A percentile compares a stretch with the other conserved stretches of the same genome.
Conservation (phyloP, 2,329 filamentous ascomycete genomes). For the Aspergillus sp. region DNA sequence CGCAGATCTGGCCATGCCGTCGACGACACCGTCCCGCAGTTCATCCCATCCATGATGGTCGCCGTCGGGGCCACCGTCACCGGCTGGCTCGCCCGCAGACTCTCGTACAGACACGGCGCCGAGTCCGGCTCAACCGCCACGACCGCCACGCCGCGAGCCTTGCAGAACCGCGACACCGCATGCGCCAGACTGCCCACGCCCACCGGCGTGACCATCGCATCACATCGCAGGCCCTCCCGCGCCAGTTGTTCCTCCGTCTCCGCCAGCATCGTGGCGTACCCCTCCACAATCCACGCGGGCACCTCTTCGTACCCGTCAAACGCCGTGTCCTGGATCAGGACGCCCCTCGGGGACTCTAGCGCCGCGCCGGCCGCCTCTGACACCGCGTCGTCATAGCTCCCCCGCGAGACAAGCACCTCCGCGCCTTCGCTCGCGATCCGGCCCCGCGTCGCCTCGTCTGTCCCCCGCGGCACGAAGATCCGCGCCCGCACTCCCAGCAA, state of each 20-base stretch:
- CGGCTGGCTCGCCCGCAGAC: conserved; percentile 47
- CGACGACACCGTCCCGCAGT: conserved; percentile 66
- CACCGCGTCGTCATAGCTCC: conserved; percentile 65
- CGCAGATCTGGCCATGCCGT: conserved; percentile 63
- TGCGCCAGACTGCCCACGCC: conserved; percentile 73
- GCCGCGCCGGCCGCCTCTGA: conserved; percentile 45
- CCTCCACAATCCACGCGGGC: conserved; percentile 72
- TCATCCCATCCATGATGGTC: conserved; percentile 73
- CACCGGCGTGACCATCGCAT: conserved; percentile 61
- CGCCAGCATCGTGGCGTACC: conserved; percentile 69
- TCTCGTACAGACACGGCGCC: conserved; percentile 53
- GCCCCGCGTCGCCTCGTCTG: conserved; percentile 53
- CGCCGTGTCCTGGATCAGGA: conserved; percentile 68
- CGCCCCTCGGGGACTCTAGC: conserved; percentile 25
- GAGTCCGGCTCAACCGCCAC: conserved; percentile 68
- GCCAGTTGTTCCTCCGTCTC: conserved; percentile 65
- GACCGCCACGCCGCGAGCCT: conserved; percentile 45
- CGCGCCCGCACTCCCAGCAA: conserved; percentile 54
- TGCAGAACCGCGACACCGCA: conserved; percentile 65
- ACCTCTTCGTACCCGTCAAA: conserved; percentile 66
- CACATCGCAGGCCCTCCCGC: conserved; percentile 38
- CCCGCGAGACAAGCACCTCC: conserved; percentile 52
- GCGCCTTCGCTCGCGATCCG: conserved; percentile 64
- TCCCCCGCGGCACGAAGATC: conserved; percentile 62
- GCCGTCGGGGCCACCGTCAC: conserved; percentile 53